Evolutionary conservation across 257 asterid species (phyloP), one percentile per base, ranked within the genome.

Genomic region (Cinchona pubescens): DNA sequence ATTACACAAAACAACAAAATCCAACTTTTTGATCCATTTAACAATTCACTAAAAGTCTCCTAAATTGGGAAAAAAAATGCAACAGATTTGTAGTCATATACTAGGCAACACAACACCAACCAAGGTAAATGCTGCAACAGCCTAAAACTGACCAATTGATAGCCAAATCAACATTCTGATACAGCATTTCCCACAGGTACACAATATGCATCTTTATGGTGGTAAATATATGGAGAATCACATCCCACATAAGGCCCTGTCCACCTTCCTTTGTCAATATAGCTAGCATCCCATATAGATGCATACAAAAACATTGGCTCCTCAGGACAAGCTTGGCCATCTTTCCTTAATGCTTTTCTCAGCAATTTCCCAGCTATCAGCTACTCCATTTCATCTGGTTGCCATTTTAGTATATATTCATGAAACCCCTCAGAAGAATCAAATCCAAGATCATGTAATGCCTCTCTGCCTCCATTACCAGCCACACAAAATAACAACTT

Each of bases 11-110:
- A 61, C 32, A 21, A 64, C 34, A 66, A 73, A 79, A 77, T 75
- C 81, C 64, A 69, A 77, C 78, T 27, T 55, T 76, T 63, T 51
- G 19, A 38, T 55, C 21, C 38, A 35, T 35, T 56, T 68, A 48
- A 32, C 23, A 49, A 18, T 59, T 38, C 19, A 32, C 15, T 37
- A 71, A 45, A n/a, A 68, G 40, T 43, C 7, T 45, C 25, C 0
- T 5, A 10, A 30, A 27, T 29, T 8, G 19, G n/a, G n/a, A n/a
- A n/a, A 14, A 2, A 25, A 40, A 66, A 18, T 66, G 32, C 34
- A 29, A 3, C 19, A 23, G 51, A 38, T 1, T 38, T 66, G 53
- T 37, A 65, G 51, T 37, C 29, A 38, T 48, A 45, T 12, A 23
- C 11, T 45, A 46, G 37, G 29, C 23, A 69, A 29, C 14, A 46